A percentile compares a stretch with the other conserved stretches of the same genome.
phyloP scores from a whole-genome alignment of 1,139 yeast species.

The Schwanniomyces etchellsii region DNA sequence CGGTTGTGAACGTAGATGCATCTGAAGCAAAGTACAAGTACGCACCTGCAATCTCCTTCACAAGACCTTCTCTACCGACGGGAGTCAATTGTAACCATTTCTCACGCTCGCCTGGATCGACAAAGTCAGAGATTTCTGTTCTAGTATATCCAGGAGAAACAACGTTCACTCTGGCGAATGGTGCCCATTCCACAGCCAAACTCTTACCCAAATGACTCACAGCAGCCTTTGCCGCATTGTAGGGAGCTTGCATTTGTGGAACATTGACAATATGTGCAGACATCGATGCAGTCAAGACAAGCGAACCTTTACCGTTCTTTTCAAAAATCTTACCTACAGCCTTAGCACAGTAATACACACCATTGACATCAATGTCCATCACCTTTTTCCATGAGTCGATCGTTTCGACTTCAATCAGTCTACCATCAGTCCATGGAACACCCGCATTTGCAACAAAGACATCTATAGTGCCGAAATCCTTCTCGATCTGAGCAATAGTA shows the following conservation, averaged over 20 bases:
- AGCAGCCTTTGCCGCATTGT: constrained; percentile 85
- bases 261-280: constrained; percentile 78
- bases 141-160: constrained; percentile 76
- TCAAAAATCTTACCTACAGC: constrained; percentile 66
- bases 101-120: constrained; percentile 27
- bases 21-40: constrained; percentile 75
- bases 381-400: constrained; percentile 58
- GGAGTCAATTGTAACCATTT: constrained; percentile 55
- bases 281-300: constrained; percentile 79
- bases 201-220: constrained; percentile 73
- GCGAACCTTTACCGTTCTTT: constrained; percentile 63
- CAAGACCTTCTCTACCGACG: constrained; percentile 73
- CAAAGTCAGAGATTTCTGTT: constrained; percentile 49
- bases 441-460: constrained; percentile 91
- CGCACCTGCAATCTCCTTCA: constrained; percentile 78
- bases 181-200: constrained; percentile 83
- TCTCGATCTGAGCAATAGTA: constrained; percentile 51
- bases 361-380: constrained; percentile 66
- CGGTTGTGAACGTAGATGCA: constrained; percentile 79
- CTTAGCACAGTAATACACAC: constrained; percentile 73
- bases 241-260: constrained; percentile 82
- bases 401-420: constrained; percentile 51
- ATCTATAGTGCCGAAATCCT: constrained; percentile 75
- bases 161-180: constrained; percentile 69
- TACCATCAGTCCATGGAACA: constrained; percentile 78